Base-by-base conservation (phyloP, 805 yeast genomes). In the Ogataea degrootiae region DNA sequence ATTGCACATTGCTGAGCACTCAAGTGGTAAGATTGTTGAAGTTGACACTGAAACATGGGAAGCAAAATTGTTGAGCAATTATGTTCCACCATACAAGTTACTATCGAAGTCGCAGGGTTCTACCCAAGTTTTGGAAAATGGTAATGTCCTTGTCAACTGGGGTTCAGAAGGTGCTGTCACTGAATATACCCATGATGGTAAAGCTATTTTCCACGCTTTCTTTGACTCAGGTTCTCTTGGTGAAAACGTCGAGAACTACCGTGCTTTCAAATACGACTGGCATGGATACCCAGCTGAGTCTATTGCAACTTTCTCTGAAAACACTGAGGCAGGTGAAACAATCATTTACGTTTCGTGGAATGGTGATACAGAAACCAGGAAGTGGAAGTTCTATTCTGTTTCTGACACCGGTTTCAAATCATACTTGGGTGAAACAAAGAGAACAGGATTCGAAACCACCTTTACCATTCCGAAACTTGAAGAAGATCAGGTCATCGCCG, bases 101-200 rank as follows among this genome's bases (percentile, higher is more conserved):
- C 47, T 62, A 31, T 53, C 65, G 5, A 65, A 65, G 38, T 65
- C 69, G 9, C 69, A 65, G 47, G 69, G 69, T 3, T 63, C 67
- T 21, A 56, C 63, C 2, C 72, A 67, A 44, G 58, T 66, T 4
- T 53, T 68, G 31, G 58, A 60, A 22, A 59, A 67, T 42, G 70
- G 70, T 12, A 59, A 68, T 41, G 70, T 62, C 17, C 43, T 69
- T 33, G 68, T 67, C 21, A 66, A 64, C 44, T 68, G 72, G 70
- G 73, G 72, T 5, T 65, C 72, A 2, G 67, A 58, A 19, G 71
- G 72, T 37, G 68, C 70, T 5, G 61, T 68, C n/a, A 67, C 72
- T 12, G 72, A 69, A 46, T 65, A 52, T 43, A 57, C 61, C 47
- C 36, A 37, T 9, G 51, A 61, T 5, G 70, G 65, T 9, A 52